Conservation (phyloP, 495 filamentous ascomycete species). For the Lasiosphaeria hispida region DNA sequence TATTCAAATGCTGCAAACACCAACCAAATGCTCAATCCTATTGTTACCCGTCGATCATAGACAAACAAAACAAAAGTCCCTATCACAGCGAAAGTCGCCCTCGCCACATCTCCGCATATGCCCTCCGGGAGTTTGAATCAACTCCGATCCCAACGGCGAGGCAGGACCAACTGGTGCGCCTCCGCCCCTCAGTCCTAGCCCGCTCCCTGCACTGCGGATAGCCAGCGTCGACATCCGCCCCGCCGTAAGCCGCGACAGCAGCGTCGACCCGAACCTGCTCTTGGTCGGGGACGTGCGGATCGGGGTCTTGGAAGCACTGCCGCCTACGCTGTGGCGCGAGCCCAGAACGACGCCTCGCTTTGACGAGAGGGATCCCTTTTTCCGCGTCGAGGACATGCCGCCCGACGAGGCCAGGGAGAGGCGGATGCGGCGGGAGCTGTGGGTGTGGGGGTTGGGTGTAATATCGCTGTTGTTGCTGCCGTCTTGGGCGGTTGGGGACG, state of each 20-base stretch:
- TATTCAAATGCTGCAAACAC: neutral
- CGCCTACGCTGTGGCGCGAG: neutral
- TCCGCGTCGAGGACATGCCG: neutral
- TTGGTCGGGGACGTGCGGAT: neutral
- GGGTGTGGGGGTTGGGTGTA: neutral
- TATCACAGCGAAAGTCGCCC: constrained; percentile 44
- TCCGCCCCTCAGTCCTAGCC: neutral
- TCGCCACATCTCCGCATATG: constrained; percentile 45
- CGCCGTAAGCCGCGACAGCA: neutral
- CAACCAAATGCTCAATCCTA: neutral
- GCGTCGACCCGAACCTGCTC: neutral
- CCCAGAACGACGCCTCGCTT: neutral
- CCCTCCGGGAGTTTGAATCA: constrained; percentile 43
- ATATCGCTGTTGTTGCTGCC: neutral
- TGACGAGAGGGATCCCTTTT: neutral
- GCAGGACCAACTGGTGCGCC: neutral
- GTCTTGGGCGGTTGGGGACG: neutral
- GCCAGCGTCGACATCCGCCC: neutral
- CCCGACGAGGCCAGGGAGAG: neutral
- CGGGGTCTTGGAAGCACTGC: neutral
- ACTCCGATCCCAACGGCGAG: neutral
- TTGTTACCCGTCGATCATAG: constrained; percentile 17
- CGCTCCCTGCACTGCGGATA: constrained; percentile 6
- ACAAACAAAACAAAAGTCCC: constrained; percentile 52
- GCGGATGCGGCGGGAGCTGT: neutral